Evolutionary conservation across 1,284 basidiomycete genomes (phyloP), one percentile per base, ranked within the genome.

Genomic region (Ganoderma boninense): DNA sequence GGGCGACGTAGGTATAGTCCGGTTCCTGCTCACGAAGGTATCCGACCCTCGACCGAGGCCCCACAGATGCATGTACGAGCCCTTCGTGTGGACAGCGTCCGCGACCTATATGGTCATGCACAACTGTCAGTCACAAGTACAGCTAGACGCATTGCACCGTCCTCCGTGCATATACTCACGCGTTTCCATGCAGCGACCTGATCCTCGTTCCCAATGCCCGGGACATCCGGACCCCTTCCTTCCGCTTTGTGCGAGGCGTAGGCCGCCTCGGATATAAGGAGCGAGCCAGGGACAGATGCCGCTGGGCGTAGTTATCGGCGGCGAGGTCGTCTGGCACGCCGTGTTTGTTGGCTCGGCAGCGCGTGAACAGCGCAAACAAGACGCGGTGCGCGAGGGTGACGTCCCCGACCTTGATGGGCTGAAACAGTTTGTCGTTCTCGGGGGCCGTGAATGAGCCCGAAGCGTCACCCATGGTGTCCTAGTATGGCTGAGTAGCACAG

Each of bases 211-310:
- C 80, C 87, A 38, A 87, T 83, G 16, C 83, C 83, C 0, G 86
- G 87, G 0, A 80, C 79, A 65, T 84, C 70, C 1, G 71, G 59
- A 3, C 38, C 42, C 29, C 76, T 76, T 5, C 85, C 85, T 14
- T 81, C 83, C 0, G 83, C 84, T 43, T 80, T 75, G 6, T 79
- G 69, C 23, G 80, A 79, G 59, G 88, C 82, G 66, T 83, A 77
- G 0, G 84, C 85, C 0, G 80, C 86, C 75, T 89, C 87, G 1
- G 84, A 80, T 64, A 89, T 85, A 23, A 89, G 75, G 1, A 89
- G 76, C 0, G 85, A 84, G 0, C 87, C 87, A 0, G 83, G 82
- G 0, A 72, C 73, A n/a, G 76, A 79, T 0, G 82, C 84, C 87
- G 80, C 71, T 89, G 87, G 0, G 77, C 70, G 74, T 89, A 89